These are phyloP conservation scores for Crithidia mellificae DNA, from an alignment of 208 protist genomes.

Conservation along the genomic window DNA sequence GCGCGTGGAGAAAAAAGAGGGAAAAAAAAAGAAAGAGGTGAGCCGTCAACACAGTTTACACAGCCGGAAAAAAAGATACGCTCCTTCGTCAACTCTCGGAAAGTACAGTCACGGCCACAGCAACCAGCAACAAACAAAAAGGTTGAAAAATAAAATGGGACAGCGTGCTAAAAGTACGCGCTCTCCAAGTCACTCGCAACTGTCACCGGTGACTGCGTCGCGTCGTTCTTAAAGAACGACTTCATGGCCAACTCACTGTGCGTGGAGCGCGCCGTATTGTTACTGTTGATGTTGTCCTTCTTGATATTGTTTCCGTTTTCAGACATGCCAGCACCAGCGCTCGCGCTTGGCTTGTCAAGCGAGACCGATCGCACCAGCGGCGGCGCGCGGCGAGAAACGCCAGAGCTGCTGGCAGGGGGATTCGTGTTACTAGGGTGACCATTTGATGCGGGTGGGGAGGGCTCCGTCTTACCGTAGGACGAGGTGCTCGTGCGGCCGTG, in stretches of 20 bases:
- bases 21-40: slow-evolving; percentile 14
- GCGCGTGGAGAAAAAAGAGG: slow-evolving; percentile 2
- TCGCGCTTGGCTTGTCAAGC: neutral
- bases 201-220: slow-evolving; percentile 6
- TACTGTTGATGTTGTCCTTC: neutral
- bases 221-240: slow-evolving; percentile 40
- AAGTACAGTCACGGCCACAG: too few species aligned
- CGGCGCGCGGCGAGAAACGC: neutral
- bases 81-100: too few species aligned
- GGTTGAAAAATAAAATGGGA: slow-evolving; percentile 1
- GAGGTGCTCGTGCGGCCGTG: slow-evolving; percentile 26
- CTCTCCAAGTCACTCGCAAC: slow-evolving; percentile 22
- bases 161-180: slow-evolving; percentile 47
- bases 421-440: neutral
- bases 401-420: neutral
- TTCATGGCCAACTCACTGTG: slow-evolving; percentile 34
- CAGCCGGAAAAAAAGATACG: slow-evolving; percentile 4
- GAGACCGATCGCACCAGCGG: neutral
- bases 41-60: neutral
- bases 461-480: slow-evolving; percentile 17
- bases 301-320: neutral
- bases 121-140: too few species aligned
- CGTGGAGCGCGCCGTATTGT: slow-evolving; percentile 1
- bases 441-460: slow-evolving; percentile 1
- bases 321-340: too few species aligned